Evolutionary conservation across 306 rosid species (phyloP).

Genomic region (Rubus parviflorus): DNA sequence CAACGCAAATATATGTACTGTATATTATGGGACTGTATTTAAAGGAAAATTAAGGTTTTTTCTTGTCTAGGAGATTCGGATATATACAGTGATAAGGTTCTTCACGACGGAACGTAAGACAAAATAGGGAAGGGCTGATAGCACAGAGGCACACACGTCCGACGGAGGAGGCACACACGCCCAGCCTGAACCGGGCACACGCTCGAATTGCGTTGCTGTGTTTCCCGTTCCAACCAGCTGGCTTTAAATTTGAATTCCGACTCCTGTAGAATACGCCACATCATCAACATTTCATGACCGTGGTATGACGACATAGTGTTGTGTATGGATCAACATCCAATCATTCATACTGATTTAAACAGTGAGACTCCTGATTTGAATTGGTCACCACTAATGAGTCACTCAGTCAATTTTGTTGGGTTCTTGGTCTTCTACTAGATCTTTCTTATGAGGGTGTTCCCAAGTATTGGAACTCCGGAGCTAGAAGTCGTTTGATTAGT

Average conservation of each 20-base stretch:
- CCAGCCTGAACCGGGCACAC: neutral
- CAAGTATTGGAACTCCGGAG: too few species aligned
- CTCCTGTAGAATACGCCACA: neutral
- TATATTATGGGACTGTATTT: neutral
- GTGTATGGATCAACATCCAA: neutral
- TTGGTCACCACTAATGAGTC: too few species aligned
- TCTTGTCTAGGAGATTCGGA: too few species aligned
- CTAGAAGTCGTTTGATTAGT: too few species aligned
- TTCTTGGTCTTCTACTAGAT: too few species aligned
- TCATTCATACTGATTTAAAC: too few species aligned
- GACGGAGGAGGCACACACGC: slow-evolving; percentile 3
- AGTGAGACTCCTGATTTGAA: too few species aligned
- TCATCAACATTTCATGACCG: neutral
- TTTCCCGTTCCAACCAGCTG: neutral
- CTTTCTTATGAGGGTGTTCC: too few species aligned
- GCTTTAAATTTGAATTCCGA: neutral
- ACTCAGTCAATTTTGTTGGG: too few species aligned
- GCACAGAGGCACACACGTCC: neutral
- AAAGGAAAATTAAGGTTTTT: neutral
- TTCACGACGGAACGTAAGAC: too few species aligned
- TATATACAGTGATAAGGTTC: too few species aligned
- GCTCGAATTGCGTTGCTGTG: neutral
- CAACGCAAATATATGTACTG: neutral
- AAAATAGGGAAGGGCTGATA: too few species aligned
- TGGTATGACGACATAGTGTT: neutral